phyloP scores from a whole-genome alignment of 176 grass and related monocot species.

The Themeda triandra region DNA sequence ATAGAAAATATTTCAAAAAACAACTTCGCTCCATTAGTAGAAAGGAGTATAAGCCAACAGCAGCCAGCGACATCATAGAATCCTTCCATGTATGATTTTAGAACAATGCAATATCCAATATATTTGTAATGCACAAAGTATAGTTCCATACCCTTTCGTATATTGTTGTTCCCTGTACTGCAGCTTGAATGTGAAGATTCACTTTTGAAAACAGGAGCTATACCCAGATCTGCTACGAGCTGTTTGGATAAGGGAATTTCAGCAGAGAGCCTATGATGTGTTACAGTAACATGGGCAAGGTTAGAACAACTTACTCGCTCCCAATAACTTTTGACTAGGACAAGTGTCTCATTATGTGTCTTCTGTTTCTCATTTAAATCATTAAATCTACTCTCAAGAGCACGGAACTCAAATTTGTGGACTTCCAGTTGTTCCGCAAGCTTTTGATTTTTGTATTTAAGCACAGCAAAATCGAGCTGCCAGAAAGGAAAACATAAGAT shows the following conservation, averaged over 20 bases:
- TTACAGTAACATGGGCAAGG: constrained; percentile 5
- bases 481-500: constrained; percentile 23
- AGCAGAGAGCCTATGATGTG: background rate
- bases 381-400: constrained; percentile 74
- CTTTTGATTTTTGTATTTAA: constrained; percentile 94
- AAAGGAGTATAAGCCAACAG: background rate
- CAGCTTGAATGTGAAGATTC: constrained; percentile 31
- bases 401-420: constrained; percentile 64
- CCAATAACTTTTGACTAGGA: constrained; percentile 67
- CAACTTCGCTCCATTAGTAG: background rate
- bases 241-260: constrained; percentile 32
- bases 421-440: constrained; percentile 87
- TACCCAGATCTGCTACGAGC: constrained; percentile 64
- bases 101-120: background rate
- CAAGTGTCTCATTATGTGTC: constrained; percentile 46
- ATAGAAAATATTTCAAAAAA: constrained; percentile 2
- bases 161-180: constrained; percentile 31
- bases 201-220: constrained; percentile 45
- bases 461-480: constrained; percentile 80
- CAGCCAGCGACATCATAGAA: background rate
- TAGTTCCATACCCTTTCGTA: constrained; percentile 31
- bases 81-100: constrained; percentile 8
- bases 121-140: background rate
- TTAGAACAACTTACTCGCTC: constrained; percentile 42
- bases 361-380: constrained; percentile 68